Evolutionary conservation across 129 eudicot genomes (phyloP), one percentile per base, ranked within the genome.

Genomic region (Dittrichia graveolens): DNA sequence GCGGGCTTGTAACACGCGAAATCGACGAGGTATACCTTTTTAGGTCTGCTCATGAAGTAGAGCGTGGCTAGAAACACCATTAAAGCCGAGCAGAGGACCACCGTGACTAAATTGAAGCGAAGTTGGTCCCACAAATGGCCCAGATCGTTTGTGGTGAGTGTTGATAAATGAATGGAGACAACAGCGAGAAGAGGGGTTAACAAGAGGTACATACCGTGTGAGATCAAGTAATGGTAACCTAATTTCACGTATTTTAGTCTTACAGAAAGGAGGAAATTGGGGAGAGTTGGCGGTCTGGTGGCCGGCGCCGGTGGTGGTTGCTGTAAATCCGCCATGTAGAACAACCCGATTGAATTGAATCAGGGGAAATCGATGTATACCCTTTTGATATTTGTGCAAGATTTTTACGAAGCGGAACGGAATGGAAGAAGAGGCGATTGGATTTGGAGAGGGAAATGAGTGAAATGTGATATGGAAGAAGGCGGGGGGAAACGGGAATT

Each of bases 161-260:
- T 69, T 0, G 92, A 80, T 39, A 89, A n/a, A 8, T 88, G 88
- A 15, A 77, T 54, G 0, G 77, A 77, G 6, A 72, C 43, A 4
- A 75, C 10, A 37, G 42, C 75, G 3, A 86, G 41, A 5, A 89
- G 18, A 10, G 97, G 96, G 38, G 76, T 13, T 7, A 89, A 56
- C 3, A 86, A 31, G 4, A 89, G 78, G 78, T 86, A 89, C 92
- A 92, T 89, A 8, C 80, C 93, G 41, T 92, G 83, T 35, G 91
- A 71, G 35, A 92, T 88, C 16, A 92, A 68, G 75, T 89, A 86
- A 34, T 92, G 93, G 84, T 86, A 92, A 6, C 97, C 97, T 19
- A 92, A 83, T 72, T 92, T 92, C 34, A 92, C 96, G 61, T 92
- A 88, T 64, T 92, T 92, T 37, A 92, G 89, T 65, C 65, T 78